Base-by-base conservation (phyloP, 371 early-diverging fungal genomes). In the Catenaria anguillulae region DNA sequence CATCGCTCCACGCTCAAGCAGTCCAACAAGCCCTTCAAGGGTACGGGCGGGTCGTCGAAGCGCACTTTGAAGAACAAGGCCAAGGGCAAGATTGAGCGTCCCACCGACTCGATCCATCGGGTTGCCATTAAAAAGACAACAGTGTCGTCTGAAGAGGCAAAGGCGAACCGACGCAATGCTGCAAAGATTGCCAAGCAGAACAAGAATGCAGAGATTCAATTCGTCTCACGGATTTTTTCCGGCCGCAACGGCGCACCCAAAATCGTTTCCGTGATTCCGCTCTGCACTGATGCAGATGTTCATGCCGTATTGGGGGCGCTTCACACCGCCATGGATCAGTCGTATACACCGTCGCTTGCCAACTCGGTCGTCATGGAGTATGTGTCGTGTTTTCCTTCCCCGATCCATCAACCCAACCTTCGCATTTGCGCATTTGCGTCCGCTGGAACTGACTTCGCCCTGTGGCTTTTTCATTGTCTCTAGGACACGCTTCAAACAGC, bases 1-100 rank as follows among this genome's bases (percentile, higher is more conserved):
- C 86, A 85, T 68, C 68, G 84, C 55, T 66, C 88, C 59, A 80
- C 85, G 60, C 77, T 88, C 59, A 90, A 90, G 77, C 91, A 92
- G 75, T 77, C 77, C 62, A 93, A 96, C 82, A 96, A 94, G 74
- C 83, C 87, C 42, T 96, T 93, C 83, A 94, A 94, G 76, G 85
- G 90, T 15, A 2, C 55, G 10, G 84, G 85, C 64, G 88, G 88
- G 79, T 81, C 90, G 37, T 74, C 89, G 6, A 94, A 93, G 68
- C 81, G 88, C 43, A 66, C 77, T 13, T 67, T 89, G 56, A 84
- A 85, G 67, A 88, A 86, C 64, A 81, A 81, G 63, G 76, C 80
- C 60, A 95, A 93, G 66, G 93, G 84, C 76, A 68, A 56, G 55
- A 26, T 64, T 37, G 24, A 33, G 31, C 42, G n/a, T 19, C 6